These are phyloP conservation scores for Selaginella moellendorffii DNA, from an alignment of 75 land plant genomes.

Conservation along the genomic window DNA sequence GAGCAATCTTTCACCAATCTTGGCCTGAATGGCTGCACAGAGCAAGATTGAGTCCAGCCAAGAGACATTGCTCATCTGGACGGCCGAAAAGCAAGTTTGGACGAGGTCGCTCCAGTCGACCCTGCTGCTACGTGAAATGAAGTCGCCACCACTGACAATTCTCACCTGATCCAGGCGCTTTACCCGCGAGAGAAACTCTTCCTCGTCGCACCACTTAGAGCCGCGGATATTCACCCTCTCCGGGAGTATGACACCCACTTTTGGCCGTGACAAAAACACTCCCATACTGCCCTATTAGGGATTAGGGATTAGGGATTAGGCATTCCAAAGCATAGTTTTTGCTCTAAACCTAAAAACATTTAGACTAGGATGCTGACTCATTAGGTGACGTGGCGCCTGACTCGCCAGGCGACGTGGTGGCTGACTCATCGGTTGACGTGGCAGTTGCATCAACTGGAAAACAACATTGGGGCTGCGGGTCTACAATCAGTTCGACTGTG, in stretches of 20 bases:
- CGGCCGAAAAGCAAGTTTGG: constrained; percentile 1
- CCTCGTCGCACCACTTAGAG: constrained; percentile 2
- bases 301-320: constrained; percentile 1
- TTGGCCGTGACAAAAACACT: not conserved
- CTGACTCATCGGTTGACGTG: too few relatives aligned
- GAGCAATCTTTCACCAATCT: not conserved
- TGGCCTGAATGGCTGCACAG: constrained; percentile 2
- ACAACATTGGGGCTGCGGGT: too few relatives aligned
- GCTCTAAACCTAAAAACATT: too few relatives aligned
- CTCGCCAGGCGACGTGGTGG: too few relatives aligned
- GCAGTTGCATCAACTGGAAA: too few relatives aligned
- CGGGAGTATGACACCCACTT: constrained; percentile 1
- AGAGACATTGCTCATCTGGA: not conserved
- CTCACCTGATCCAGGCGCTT: not conserved
- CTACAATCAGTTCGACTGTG: too few relatives aligned
- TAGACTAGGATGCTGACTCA: too few relatives aligned
- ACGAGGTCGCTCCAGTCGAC: constrained; percentile 2
- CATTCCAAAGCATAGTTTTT: too few relatives aligned
- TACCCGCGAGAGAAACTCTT: constrained; percentile 1
- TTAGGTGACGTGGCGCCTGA: too few relatives aligned
- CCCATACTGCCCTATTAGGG: not conserved
- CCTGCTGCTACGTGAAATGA: not conserved
- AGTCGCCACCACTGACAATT: not conserved
- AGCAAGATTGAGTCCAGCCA: not conserved
- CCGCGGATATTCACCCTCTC: constrained; percentile 1